Conservation (phyloP, 768 basidiomycete genomes). For the Mycena rosella region DNA sequence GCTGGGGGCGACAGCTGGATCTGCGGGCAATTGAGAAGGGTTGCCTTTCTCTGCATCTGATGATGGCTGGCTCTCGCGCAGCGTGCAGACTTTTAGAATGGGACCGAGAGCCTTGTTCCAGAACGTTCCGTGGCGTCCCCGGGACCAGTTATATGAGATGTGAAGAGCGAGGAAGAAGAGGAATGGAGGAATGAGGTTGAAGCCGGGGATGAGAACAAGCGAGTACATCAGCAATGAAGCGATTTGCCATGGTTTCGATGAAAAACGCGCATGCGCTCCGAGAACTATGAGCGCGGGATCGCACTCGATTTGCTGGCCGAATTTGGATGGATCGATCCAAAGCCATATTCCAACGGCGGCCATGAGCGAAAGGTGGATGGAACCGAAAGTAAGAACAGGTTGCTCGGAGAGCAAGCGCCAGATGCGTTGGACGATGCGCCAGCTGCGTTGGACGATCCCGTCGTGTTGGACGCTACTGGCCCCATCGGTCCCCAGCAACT, state of each 20-base stretch:
- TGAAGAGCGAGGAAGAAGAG: constrained; percentile 13
- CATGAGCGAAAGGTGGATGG: constrained; percentile 11
- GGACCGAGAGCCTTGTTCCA: neutral
- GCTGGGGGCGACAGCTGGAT: too few species aligned
- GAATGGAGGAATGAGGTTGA: constrained; percentile 16
- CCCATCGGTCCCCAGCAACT: too few species aligned
- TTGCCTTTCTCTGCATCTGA: too few species aligned
- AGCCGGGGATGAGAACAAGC: constrained; percentile 5
- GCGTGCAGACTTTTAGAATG: too few species aligned
- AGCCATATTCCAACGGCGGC: constrained; percentile 15
- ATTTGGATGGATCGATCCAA: constrained; percentile 8
- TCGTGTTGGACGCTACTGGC: neutral
- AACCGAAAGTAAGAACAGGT: constrained; percentile 11
- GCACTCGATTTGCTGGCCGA: neutral
- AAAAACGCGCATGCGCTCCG: constrained; percentile 1
- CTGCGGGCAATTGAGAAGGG: too few species aligned
- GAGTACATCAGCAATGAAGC: constrained; percentile 5
- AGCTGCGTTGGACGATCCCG: neutral
- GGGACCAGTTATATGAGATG: constrained; percentile 7
- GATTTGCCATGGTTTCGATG: neutral
- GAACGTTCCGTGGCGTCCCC: neutral
- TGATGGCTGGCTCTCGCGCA: too few species aligned
- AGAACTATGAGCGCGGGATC: constrained; percentile 10
- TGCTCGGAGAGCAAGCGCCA: constrained; percentile 2
- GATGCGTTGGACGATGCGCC: neutral